These are phyloP conservation scores for Pterocarpus santalinus DNA, from an alignment of 306 rosid species.

Conservation along the genomic window DNA sequence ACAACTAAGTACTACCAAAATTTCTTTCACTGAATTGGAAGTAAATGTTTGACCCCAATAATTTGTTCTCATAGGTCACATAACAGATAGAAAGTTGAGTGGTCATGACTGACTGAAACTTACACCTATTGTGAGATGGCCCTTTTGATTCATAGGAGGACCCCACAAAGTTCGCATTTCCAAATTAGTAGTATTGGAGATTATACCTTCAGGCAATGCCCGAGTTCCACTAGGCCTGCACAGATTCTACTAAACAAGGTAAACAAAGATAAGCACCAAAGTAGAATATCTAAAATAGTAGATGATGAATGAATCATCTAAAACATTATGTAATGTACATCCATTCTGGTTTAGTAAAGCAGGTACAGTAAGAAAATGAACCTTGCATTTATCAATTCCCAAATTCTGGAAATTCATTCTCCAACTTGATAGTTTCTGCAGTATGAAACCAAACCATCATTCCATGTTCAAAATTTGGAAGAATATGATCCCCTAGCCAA, in stretches of 20 bases:
- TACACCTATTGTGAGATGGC: constrained; percentile 22
- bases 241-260: constrained; percentile 60
- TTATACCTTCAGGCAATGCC: constrained; percentile 73
- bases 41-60: constrained; percentile 9
- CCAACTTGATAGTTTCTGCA: constrained; percentile 60
- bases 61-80: background rate
- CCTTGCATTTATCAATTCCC: constrained; percentile 63
- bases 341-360: background rate
- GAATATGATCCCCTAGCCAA: background rate
- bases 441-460: background rate
- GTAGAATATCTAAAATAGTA: background rate
- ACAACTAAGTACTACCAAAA: background rate
- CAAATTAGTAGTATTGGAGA: constrained; percentile 64
- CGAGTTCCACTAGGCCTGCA: constrained; percentile 67
- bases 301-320: background rate
- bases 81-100: background rate
- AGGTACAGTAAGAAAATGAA: constrained; percentile 44
- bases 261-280: constrained; percentile 41
- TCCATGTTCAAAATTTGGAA: constrained; percentile 11
- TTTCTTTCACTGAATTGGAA: background rate
- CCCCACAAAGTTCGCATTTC: constrained; percentile 72
- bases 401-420: constrained; percentile 44
- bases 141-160: background rate
- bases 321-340: background rate
- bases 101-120: constrained; percentile 37